Conservation (phyloP, 2,329 filamentous ascomycete genomes). For the Botrytis fabae region DNA sequence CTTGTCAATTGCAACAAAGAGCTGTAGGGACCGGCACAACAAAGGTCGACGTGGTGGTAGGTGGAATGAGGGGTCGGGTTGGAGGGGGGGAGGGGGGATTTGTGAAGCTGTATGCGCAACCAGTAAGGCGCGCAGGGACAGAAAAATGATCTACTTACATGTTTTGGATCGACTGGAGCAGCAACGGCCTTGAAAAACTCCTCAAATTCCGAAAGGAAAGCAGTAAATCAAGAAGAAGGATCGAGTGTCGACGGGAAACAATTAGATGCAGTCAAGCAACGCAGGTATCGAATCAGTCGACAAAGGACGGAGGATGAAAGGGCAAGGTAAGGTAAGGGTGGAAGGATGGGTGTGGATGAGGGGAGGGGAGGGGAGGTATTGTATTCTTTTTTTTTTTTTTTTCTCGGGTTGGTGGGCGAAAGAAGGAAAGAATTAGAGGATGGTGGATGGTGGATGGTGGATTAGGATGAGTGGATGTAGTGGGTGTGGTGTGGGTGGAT, state of each 20-base stretch:
- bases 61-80: constrained; percentile 27
- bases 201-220: constrained; percentile 35
- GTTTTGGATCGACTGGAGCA: constrained; percentile 35
- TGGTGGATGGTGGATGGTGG: background rate
- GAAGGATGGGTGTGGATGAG: constrained; percentile 24
- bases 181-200: constrained; percentile 35
- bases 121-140: constrained; percentile 38
- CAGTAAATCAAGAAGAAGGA: constrained; percentile 42
- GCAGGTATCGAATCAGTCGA: constrained; percentile 30
- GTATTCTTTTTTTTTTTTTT: background rate
- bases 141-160: constrained; percentile 38
- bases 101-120: constrained; percentile 33
- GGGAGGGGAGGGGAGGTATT: constrained; percentile 22
- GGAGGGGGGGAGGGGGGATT: constrained; percentile 29
- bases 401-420: background rate
- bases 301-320: constrained; percentile 31
- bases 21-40: constrained; percentile 21
- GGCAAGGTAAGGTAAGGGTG: constrained; percentile 15
- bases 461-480: background rate
- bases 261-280: constrained; percentile 38
- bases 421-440: constrained; percentile 18
- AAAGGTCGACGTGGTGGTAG: constrained; percentile 27
- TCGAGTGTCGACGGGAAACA: constrained; percentile 41
- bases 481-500: background rate
- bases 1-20: constrained; percentile 19